phyloP scores from a whole-genome alignment of 192 early-diverging fungal genomes.

The Bifiguratus adelaidae region DNA sequence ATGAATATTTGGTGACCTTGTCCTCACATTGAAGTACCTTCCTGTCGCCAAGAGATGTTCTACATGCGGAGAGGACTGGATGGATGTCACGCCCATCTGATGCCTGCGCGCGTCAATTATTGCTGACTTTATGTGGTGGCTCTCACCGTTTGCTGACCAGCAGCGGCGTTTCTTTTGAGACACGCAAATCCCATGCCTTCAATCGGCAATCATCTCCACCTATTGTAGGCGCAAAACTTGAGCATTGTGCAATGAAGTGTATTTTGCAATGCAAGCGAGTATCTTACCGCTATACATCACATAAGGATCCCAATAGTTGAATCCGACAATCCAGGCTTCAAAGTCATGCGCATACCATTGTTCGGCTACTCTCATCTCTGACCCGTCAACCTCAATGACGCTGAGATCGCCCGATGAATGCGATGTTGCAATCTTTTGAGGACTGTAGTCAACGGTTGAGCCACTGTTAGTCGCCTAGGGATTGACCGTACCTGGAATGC shows the following conservation, averaged over 20 bases:
- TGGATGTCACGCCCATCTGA: slow-evolving; percentile 88
- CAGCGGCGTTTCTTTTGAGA: slow-evolving; percentile 29
- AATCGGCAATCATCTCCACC: slow-evolving; percentile 83
- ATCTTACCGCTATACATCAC: slow-evolving; percentile 56
- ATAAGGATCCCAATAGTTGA: slow-evolving; percentile 68
- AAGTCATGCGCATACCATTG: slow-evolving; percentile 79
- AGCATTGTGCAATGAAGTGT: too few relatives aligned
- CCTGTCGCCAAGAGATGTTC: slow-evolving; percentile 80
- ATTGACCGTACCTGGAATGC: slow-evolving; percentile 2
- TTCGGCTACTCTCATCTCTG: slow-evolving; percentile 12
- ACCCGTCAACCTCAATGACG: slow-evolving; percentile 31
- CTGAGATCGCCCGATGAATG: slow-evolving; percentile 67
- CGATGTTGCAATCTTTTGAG: slow-evolving; percentile 43
- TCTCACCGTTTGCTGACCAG: slow-evolving; percentile 52
- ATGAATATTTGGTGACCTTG: not conserved
- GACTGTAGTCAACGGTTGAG: too few relatives aligned
- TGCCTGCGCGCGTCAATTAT: too few relatives aligned
- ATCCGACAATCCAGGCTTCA: slow-evolving; percentile 92
- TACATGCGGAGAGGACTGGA: slow-evolving; percentile 72
- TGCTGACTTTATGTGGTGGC: not conserved
- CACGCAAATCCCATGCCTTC: slow-evolving; percentile 82
- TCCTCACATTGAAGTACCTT: slow-evolving; percentile 31
- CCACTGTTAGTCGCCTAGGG: too few relatives aligned
- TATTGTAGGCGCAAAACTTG: not conserved
- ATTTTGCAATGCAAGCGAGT: too few relatives aligned